phyloP scores from a whole-genome alignment of 345 rosid genomes.

The Schrenkiella parvula region DNA sequence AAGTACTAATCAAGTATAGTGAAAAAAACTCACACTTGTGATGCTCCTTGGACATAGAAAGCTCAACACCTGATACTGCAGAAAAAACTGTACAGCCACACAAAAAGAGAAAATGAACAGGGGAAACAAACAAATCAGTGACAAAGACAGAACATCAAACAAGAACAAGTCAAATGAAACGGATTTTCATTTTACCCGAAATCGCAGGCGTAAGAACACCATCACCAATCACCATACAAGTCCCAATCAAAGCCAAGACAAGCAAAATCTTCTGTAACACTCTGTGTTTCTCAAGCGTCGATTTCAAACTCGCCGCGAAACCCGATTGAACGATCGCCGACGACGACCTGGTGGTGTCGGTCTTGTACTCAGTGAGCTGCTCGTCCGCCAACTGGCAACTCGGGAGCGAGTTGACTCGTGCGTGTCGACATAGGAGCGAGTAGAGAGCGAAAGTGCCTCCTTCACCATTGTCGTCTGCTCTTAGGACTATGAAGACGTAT shows the following conservation, averaged over 20 bases:
- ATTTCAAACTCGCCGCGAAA: constrained; percentile 56
- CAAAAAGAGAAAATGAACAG: constrained; percentile 1
- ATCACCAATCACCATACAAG: constrained; percentile 97
- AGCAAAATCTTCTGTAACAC: constrained; percentile 75
- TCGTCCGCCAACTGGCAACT: constrained; percentile 77
- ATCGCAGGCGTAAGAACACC: constrained; percentile 86
- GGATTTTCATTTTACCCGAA: constrained; percentile 46
- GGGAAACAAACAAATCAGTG: neutral
- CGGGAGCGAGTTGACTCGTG: constrained; percentile 79
- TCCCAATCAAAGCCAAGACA: constrained; percentile 76
- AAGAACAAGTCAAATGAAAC: constrained; percentile 10
- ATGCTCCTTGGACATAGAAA: constrained; percentile 68
- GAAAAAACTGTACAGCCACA: constrained; percentile 61
- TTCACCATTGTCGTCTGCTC: constrained; percentile 92
- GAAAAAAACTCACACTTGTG: constrained; percentile 57
- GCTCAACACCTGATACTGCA: constrained; percentile 90
- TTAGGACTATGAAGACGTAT: constrained; percentile 73
- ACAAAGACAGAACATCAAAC: neutral
- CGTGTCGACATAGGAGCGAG: constrained; percentile 82
- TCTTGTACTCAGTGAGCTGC: constrained; percentile 63
- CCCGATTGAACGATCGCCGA: constrained; percentile 32
- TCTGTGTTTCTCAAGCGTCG: constrained; percentile 56
- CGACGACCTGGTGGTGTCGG: constrained; percentile 28
- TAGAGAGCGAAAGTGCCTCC: constrained; percentile 94
- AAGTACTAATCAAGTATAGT: neutral